Base-by-base conservation (phyloP, 441 rosid species). In the Populus hybrid region DNA sequence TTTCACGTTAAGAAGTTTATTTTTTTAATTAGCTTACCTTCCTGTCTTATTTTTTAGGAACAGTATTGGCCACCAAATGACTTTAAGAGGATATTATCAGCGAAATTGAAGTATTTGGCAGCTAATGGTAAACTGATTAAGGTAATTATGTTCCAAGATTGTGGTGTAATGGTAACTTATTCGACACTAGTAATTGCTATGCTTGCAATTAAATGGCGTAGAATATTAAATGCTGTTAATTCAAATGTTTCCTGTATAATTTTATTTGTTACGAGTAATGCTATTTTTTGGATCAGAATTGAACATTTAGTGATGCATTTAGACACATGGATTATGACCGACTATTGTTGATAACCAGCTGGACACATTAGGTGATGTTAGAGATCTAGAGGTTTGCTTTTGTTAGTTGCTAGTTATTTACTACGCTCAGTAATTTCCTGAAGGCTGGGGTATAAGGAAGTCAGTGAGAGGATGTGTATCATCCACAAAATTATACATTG, bases 41-140 rank as follows among this genome's bases (percentile, higher is more conserved):
- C 67, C 2, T 28, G 18, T n/a, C 30, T 65, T 65, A 21, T 76
- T 74, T 59, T 86, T 70, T 78, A 95, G 99, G 99, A 93, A 76
- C 95, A 91, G 83, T 95, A 91, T 83, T 88, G 93, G 87, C 92
- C 96, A 72, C 98, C 97, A 50, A 88, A 84, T 57, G 93, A 92
- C 83, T 93, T 95, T 74, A 94, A 88, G 83, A 87, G 94, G 87
- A 75, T 88, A 78, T 85, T 95, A 79, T 93, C 97, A 28, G 86
- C 88, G 73, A 91, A 92, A 85, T 82, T 95, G 42, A 94, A 92
- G 88, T 83, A 83, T 88, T 79, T 93, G 86, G 87, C 89, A n/a
- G 83, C 86, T 63, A 77, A 84, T 24, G 88, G 97, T 40, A 91
- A 89, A 83, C 89, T 94, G 69, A 65, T 88, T 72, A 95, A 95